phyloP scores from a whole-genome alignment of 2,329 filamentous ascomycete species.

The Stylonectria norvegica region DNA sequence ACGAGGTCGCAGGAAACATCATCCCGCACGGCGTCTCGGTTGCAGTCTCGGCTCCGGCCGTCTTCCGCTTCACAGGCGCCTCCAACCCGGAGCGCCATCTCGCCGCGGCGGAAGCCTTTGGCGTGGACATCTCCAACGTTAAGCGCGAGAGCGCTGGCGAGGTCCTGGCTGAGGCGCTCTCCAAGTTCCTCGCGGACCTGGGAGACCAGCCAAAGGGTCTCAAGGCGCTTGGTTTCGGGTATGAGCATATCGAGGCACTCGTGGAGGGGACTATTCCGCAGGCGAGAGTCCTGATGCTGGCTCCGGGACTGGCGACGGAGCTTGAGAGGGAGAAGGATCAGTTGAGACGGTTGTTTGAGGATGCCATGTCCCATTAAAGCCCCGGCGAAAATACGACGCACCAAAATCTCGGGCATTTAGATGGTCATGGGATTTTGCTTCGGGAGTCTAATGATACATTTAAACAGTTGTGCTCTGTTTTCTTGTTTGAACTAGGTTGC shows the following conservation, averaged over 20 bases:
- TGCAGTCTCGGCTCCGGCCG: constrained; percentile 86
- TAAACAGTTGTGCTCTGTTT: background rate
- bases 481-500: too few species aligned
- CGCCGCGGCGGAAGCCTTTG: constrained; percentile 83
- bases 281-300: constrained; percentile 83
- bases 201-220: constrained; percentile 90
- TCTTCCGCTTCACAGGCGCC: constrained; percentile 88
- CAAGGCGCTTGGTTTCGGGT: constrained; percentile 75
- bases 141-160: constrained; percentile 88
- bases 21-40: constrained; percentile 97
- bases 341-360: constrained; percentile 65
- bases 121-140: constrained; percentile 81
- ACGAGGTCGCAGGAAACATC: constrained; percentile 69
- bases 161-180: constrained; percentile 77
- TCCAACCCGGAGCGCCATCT: constrained; percentile 93
- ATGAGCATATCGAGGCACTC: constrained; percentile 71
- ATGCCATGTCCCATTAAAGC: constrained; percentile 42
- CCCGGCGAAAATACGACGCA: background rate
- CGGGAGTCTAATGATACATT: too few species aligned
- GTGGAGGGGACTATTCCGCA: constrained; percentile 96
- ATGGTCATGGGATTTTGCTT: too few species aligned
- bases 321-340: constrained; percentile 69
- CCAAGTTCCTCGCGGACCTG: constrained; percentile 74
- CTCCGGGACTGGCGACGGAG: constrained; percentile 73
- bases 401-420: too few species aligned